Evolutionary conservation across 2,329 filamentous ascomycete genomes (phyloP).

Genomic region (Trichoderma sp.): DNA sequence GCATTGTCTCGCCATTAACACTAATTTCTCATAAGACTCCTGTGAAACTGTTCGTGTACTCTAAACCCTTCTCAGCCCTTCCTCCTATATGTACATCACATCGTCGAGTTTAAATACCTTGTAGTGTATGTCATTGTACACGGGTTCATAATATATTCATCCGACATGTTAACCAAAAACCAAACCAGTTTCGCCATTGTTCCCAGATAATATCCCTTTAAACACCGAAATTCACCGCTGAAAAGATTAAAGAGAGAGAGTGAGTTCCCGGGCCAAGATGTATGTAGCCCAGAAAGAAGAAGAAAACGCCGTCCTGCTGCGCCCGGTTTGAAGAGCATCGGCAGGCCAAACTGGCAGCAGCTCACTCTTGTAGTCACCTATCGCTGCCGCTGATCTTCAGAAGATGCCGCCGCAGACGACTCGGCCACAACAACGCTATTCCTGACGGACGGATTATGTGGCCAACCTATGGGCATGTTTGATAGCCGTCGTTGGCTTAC

Average conservation of each 20-base stretch:
- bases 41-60: not conserved
- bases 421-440: conserved; percentile 24
- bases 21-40: not conserved
- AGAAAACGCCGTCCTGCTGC: not conserved
- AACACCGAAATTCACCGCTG: not conserved
- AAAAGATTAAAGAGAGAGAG: not conserved
- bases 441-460: conserved; percentile 35
- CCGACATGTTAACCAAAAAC: not conserved
- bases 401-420: conserved; percentile 8
- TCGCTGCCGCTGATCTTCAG: not conserved
- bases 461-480: conserved; percentile 43
- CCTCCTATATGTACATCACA: not conserved
- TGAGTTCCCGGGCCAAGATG: not conserved
- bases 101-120: not conserved
- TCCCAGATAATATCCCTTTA: not conserved
- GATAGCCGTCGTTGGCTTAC: conserved; percentile 33
- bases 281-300: not conserved
- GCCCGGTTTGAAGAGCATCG: not conserved
- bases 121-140: not conserved
- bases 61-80: not conserved
- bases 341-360: not conserved
- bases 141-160: not conserved
- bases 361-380: not conserved
- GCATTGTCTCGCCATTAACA: not conserved
- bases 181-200: not conserved